Base-by-base conservation (phyloP, 1,139 yeast species). In the Debaryomyces sp. region DNA sequence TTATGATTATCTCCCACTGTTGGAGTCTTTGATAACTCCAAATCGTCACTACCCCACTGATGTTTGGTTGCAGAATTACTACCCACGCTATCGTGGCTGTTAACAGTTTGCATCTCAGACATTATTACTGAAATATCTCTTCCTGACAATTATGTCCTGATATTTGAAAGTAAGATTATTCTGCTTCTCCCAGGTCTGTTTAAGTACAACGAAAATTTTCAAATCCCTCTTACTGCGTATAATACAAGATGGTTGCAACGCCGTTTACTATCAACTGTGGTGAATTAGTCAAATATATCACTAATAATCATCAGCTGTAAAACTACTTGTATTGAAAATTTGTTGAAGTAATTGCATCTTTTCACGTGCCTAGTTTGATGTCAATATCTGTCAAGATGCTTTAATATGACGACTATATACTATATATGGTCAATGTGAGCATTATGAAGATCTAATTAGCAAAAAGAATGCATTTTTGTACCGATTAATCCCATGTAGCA, bases 271-370 rank as follows among this genome's bases (percentile, higher is more conserved):
- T 21, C 37, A 6, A 5, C 21, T 18, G 37, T 34, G 21, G n/a
- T 18, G 12, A 33, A 10, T 21, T 10, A 3, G 26, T 34, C 37
- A 41, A 40, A n/a, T 27, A 27, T 30, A 32, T 32, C 22, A 21
- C 22, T 22, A 27, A 30, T 13, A 22, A 13, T 17, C 13, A 23
- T 41, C 37, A 34, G 24, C 24, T 21, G 24, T 34, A 18, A 34
- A 6, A 10, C 15, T 5, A 13, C 8, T 12, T 10, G 9, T 12
- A 17, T 34, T 9, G 15, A 34, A 34, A 34, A 34, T 18, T 34
- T 34, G 35, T 32, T 38, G 39, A 39, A 37, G 33, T 32, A 30
- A 44, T 44, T 38, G 35, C 47, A 44, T 39, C 43, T 44, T 44
- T 23, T 22, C 47, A 44, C 47, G 47, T 44, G 47, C 38, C 15